Evolutionary conservation across 2,329 filamentous ascomycete genomes (phyloP).

Genomic region (Myriosclerotinia curreyana): DNA sequence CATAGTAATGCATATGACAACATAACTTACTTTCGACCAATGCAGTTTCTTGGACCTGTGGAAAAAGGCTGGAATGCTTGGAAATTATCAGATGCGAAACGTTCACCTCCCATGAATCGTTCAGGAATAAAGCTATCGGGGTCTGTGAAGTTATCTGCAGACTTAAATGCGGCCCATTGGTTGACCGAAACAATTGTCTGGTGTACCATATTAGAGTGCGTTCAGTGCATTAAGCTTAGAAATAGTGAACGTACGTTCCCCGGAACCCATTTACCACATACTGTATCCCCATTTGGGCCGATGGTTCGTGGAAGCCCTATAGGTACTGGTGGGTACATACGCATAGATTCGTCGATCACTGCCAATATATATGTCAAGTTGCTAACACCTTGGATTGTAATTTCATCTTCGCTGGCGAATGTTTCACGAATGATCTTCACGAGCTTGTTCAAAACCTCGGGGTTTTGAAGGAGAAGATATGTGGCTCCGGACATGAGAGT

Average conservation of each 20-base stretch:
- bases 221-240: neutral
- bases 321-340: neutral
- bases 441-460: neutral
- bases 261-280: neutral
- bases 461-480: neutral
- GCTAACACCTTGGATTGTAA: neutral
- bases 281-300: neutral
- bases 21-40: conserved; percentile 25
- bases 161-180: neutral
- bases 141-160: conserved; percentile 40
- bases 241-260: neutral
- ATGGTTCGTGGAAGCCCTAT: neutral
- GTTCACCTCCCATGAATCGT: conserved; percentile 41
- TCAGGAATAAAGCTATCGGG: conserved; percentile 48
- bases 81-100: conserved; percentile 40
- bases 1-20: neutral
- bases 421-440: neutral
- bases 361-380: neutral
- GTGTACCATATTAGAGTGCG: neutral
- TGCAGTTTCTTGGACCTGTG: conserved; percentile 26
- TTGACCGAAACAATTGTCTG: neutral
- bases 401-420: neutral
- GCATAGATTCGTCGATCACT: neutral
- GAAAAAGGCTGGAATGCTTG: conserved; percentile 21
- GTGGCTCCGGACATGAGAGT: neutral